Evolutionary conservation across 345 rosid species (phyloP).

Genomic region (Rubroshorea leprosula): DNA sequence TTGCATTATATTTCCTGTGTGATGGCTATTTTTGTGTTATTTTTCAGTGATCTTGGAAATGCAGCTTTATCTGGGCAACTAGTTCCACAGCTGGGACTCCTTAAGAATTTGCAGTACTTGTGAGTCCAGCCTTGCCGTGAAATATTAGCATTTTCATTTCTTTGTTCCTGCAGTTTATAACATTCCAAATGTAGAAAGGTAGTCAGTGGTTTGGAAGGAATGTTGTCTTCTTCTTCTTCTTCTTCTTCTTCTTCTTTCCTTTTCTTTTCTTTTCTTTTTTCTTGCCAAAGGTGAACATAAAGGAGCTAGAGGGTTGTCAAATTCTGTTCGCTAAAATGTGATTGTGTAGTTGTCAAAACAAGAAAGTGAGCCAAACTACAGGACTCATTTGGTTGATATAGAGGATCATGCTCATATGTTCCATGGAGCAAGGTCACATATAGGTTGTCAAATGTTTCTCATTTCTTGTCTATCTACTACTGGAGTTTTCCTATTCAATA

Average conservation of each 20-base stretch:
- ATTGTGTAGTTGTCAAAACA: not conserved
- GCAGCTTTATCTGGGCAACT: constrained; percentile 92
- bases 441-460: not conserved
- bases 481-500: not conserved
- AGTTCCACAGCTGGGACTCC: constrained; percentile 87
- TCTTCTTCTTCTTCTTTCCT: too few relatives aligned
- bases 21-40: constrained; percentile 11
- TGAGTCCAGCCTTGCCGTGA: constrained; percentile 30
- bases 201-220: too few relatives aligned
- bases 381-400: not conserved
- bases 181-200: not conserved
- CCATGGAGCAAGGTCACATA: not conserved
- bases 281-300: too few relatives aligned
- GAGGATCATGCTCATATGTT: not conserved
- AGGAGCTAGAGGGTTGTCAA: not conserved
- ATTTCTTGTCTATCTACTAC: not conserved
- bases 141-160: too few relatives aligned
- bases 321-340: not conserved
- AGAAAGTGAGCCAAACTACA: too few relatives aligned
- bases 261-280: too few relatives aligned
- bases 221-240: too few relatives aligned
- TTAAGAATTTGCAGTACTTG: constrained; percentile 92
- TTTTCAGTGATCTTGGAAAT: constrained; percentile 84
- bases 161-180: too few relatives aligned
- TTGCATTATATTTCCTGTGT: constrained; percentile 1